These are phyloP conservation scores for Colletotrichum australisinense DNA, from an alignment of 2,329 filamentous ascomycete genomes.

Conservation along the genomic window DNA sequence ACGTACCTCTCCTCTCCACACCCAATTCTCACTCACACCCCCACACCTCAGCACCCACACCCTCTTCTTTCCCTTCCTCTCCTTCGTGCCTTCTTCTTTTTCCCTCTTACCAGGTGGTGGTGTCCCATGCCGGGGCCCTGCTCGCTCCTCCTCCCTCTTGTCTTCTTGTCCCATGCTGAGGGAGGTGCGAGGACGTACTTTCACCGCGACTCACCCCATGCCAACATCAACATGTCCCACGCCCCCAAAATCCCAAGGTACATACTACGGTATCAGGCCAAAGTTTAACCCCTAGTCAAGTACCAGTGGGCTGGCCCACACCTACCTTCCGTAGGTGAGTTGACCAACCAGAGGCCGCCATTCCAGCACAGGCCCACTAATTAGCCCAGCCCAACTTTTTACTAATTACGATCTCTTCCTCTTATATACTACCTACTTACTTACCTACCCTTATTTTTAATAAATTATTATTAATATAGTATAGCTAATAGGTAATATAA, in stretches of 20 bases:
- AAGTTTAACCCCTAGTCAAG: too few relatives aligned
- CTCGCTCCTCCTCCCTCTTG: slow-evolving; percentile 25
- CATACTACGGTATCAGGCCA: too few relatives aligned
- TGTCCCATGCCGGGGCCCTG: slow-evolving; percentile 13
- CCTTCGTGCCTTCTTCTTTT: not conserved
- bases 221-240: not conserved
- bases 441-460: too few relatives aligned
- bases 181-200: slow-evolving; percentile 9
- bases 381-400: too few relatives aligned
- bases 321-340: too few relatives aligned
- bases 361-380: too few relatives aligned
- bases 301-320: too few relatives aligned
- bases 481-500: too few relatives aligned
- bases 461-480: too few relatives aligned
- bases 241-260: not conserved
- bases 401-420: too few relatives aligned
- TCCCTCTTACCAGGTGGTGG: not conserved
- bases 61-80: not conserved
- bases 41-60: slow-evolving; percentile 4
- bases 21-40: not conserved
- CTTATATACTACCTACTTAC: too few relatives aligned
- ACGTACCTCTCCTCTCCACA: not conserved
- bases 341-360: too few relatives aligned
- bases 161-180: slow-evolving; percentile 25
- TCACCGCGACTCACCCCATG: slow-evolving; percentile 36